phyloP scores from a whole-genome alignment of 345 rosid species.

The Euphorbia tirucalli region DNA sequence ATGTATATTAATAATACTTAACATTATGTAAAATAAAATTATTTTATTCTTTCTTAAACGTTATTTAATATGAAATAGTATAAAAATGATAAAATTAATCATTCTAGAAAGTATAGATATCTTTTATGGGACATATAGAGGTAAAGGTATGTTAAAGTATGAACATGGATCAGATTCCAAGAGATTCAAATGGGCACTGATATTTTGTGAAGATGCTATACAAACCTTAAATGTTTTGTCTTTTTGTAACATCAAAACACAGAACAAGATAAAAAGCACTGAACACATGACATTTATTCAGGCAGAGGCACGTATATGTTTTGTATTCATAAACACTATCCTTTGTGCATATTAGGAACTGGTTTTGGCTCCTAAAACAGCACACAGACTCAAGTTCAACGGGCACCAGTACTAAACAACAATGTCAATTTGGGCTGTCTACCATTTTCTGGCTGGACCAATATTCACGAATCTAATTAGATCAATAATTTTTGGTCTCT shows the following conservation, averaged over 20 bases:
- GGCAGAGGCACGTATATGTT: too few species aligned
- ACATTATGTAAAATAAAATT: too few species aligned
- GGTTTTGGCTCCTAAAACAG: not conserved
- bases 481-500: slow-evolving; percentile 7
- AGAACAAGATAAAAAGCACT: not conserved
- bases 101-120: too few species aligned
- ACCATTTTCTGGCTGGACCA: not conserved
- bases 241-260: not conserved
- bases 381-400: slow-evolving; percentile 3
- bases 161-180: not conserved
- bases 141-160: too few species aligned
- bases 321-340: too few species aligned
- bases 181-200: slow-evolving; percentile 1
- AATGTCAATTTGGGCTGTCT: too few species aligned
- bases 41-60: too few species aligned
- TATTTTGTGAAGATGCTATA: not conserved
- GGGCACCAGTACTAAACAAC: not conserved
- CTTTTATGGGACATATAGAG: too few species aligned
- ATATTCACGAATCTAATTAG: not conserved
- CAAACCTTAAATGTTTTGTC: slow-evolving; percentile 1
- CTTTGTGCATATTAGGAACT: not conserved
- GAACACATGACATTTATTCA: not conserved
- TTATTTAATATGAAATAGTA: too few species aligned
- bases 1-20: too few species aligned
- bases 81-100: too few species aligned